Evolutionary conservation across 208 protist species (phyloP), one percentile per base, ranked within the genome.

Genomic region (Leishmania martiniquensis): DNA sequence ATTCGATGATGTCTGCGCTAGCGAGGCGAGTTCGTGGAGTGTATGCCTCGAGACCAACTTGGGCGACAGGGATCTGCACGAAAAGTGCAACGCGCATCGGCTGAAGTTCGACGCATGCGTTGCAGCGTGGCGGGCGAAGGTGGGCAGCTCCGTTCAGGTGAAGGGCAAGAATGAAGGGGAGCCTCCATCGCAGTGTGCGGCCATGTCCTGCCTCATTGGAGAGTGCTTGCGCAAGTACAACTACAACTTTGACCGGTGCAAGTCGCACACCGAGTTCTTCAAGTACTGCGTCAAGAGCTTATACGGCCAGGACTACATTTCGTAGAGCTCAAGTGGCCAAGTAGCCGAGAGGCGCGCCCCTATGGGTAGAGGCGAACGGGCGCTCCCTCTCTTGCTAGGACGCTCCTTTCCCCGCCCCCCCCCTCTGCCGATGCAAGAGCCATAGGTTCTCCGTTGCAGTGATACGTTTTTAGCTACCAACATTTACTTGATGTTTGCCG

Each of bases 201-300:
- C 87, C 13, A 85, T 94, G 82, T 93, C 90, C 42, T 96, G 92
- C 68, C 85, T 94, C 10, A 86, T 94, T 37, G 92, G 90, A 6
- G 78, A 84, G 59, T 96, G 92, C 62, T 83, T 96, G 65, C 88
- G 90, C 45, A 81, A 87, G n/a, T 87, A 82, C 84, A 89, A 87
- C 54, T 96, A 91, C 77, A 85, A 94, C 72, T 96, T 96, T 83
- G 75, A 86, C 6, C 76, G 84, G 29, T 96, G 92, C 81, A 87
- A 91, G 57, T 77, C 85, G 44, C 90, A 87, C 42, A 96, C 90
- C 74, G 75, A 89, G 12, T 92, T 81, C 62, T 96, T 96, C 80
- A 96, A 96, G 70, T 86, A 94, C 76, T 96, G 92, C 44, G 92
- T 96, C 55, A 92, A 87, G 68, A 84, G 84, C 22, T 93, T 88